Conservation (phyloP, 345 rosid genomes). For the Gossypium raimondii region DNA sequence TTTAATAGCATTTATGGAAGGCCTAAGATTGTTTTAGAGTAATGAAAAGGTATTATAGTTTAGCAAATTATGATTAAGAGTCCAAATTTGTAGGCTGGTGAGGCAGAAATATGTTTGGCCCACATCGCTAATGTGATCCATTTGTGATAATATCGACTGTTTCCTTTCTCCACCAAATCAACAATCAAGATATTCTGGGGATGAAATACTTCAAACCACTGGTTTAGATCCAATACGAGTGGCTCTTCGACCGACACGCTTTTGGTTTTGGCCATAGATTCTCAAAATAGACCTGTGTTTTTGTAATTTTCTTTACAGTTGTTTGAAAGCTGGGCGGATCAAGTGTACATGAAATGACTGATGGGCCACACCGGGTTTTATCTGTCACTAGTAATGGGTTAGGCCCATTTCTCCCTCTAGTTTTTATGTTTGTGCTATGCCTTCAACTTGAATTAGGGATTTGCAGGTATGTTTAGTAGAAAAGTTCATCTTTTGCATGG, state of each 20-base stretch:
- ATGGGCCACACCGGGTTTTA: no score
- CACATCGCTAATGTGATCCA: neutral
- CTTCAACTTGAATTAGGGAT: no score
- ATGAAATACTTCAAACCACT: neutral
- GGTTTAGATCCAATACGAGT: conserved; percentile 5
- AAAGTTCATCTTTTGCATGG: no score
- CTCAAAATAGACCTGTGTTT: neutral
- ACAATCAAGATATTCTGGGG: neutral
- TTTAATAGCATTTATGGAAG: no score
- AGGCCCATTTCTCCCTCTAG: no score
- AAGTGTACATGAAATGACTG: neutral
- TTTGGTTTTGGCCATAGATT: neutral
- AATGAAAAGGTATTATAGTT: no score
- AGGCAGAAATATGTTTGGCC: neutral
- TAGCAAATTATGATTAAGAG: no score
- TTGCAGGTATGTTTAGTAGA: no score
- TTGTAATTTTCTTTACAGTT: no score
- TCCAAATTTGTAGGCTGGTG: neutral
- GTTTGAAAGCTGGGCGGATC: neutral
- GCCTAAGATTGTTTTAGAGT: no score
- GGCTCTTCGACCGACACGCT: conserved; percentile 1
- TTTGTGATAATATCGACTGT: neutral
- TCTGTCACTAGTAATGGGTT: no score
- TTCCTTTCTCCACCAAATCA: neutral
- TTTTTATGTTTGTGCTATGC: no score